Percentiles rank a stretch among this genome's conserved stretches.
These are phyloP conservation scores for Taphrina betulina DNA, from an alignment of 1,139 yeast genomes.

Conservation along the genomic window DNA sequence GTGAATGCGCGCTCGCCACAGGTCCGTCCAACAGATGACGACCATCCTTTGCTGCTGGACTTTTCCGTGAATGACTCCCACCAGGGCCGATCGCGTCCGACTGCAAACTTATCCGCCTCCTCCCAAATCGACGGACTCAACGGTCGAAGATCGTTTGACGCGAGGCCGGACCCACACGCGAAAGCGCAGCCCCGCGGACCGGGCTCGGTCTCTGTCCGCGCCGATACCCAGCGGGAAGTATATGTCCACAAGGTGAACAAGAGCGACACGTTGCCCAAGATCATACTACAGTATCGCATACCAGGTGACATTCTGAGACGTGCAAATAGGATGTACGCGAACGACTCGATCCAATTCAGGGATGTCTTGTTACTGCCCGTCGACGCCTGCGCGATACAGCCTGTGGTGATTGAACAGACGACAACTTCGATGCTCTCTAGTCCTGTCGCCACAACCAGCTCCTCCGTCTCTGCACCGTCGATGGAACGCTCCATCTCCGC, in stretches of 20 bases:
- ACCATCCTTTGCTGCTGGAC: slow-evolving; percentile 3
- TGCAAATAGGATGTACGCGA: slow-evolving; percentile 39
- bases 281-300: slow-evolving; percentile 36
- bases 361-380: slow-evolving; percentile 37
- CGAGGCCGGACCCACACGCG: no score
- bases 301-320: slow-evolving; percentile 35
- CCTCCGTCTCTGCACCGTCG: neutral
- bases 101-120: neutral
- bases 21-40: slow-evolving; percentile 6
- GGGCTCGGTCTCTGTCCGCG: no score
- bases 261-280: slow-evolving; percentile 38
- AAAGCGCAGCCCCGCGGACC: no score
- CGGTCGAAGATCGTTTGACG: no score
- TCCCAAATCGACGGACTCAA: neutral
- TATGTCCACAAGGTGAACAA: slow-evolving; percentile 37
- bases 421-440: neutral
- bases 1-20: slow-evolving; percentile 4
- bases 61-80: neutral
- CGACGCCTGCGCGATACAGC: slow-evolving; percentile 35
- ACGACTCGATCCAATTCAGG: slow-evolving; percentile 38
- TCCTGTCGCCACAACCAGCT: neutral
- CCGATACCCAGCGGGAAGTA: no score
- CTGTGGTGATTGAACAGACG: slow-evolving; percentile 1
- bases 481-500: neutral
- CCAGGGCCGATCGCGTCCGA: no score